Evolutionary conservation across 2,329 filamentous ascomycete species (phyloP), one percentile per base, ranked within the genome.

Genomic region (Arthrinium phaeospermum): DNA sequence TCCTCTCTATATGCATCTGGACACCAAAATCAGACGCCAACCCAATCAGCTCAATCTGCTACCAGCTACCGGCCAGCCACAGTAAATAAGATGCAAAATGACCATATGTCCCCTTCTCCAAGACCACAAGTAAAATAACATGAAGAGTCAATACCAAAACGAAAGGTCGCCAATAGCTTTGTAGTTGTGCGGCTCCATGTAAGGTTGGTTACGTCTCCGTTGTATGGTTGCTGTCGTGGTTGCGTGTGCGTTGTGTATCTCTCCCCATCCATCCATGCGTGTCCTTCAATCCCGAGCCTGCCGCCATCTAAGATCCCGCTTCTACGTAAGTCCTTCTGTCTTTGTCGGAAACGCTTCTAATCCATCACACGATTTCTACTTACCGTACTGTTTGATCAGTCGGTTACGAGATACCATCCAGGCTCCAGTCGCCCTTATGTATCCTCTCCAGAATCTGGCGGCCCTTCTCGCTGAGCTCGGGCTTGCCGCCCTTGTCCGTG

Each of bases 381-480:
- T 41, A 64, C 57, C 57, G 34, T 41, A 41, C 57, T 10, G 14
- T 22, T 13, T 1, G 4, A 41, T 14, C 3, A 5, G 22, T 64
- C 22, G 57, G 46, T 71, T 79, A 83, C 72, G 86, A 70, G 53
- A 89, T 80, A 67, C 81, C 86, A 4, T 85, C 81, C 57, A 88
- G 80, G 71, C 81, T 82, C 88, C 88, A 90, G 30, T 89, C 85
- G 47, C 81, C 84, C 77, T 85, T 85, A 76, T 90, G 88, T 13
- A 88, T 87, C 53, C 85, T 82, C 73, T 86, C 84, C 3, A 90
- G 83, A 8, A 89, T 84, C 77, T 83, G 79, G 5, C 80, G 83
- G 27, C 88, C 88, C 81, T 87, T 88, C 3, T 87, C 86, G 5
- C 87, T 89, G 74, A 90, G 83, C 53, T 88, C 85, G 0, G 88